phyloP scores from a whole-genome alignment of 768 basidiomycete species.

The Kwoniella pini region DNA sequence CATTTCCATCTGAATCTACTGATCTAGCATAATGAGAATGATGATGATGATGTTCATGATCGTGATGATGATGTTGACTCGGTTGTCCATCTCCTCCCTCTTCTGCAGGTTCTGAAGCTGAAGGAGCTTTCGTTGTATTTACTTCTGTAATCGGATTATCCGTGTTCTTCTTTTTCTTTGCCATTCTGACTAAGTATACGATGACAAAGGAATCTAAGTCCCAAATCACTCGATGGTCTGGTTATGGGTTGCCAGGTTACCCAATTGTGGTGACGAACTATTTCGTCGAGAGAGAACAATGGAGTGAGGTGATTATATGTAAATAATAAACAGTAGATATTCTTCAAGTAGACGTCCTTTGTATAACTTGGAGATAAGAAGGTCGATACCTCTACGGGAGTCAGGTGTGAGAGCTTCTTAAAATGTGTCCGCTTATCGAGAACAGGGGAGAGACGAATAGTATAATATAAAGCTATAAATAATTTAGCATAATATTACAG shows the following conservation, averaged over 20 bases:
- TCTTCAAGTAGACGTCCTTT: not conserved
- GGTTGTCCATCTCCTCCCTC: not conserved
- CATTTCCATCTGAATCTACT: constrained; percentile 19
- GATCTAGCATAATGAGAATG: constrained; percentile 41
- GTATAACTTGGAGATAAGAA: not conserved
- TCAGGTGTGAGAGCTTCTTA: too few species aligned
- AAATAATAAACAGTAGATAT: not conserved
- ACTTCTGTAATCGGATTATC: not conserved
- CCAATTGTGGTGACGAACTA: not conserved
- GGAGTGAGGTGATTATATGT: not conserved
- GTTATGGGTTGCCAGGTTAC: too few species aligned
- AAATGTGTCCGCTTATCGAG: too few species aligned
- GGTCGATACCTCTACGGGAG: too few species aligned
- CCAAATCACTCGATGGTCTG: too few species aligned
- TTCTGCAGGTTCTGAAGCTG: not conserved
- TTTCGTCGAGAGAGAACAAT: constrained; percentile 14
- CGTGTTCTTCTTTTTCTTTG: constrained; percentile 14
- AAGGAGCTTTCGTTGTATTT: not conserved
- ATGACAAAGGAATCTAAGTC: constrained; percentile 2
- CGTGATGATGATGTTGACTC: constrained; percentile 29
- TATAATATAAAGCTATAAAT: too few species aligned
- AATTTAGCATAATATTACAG: too few species aligned
- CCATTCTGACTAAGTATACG: not conserved
- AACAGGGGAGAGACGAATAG: too few species aligned
- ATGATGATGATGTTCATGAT: constrained; percentile 42